Conservation (phyloP, 805 yeast genomes). For the Hanseniaspora taiwanica region DNA sequence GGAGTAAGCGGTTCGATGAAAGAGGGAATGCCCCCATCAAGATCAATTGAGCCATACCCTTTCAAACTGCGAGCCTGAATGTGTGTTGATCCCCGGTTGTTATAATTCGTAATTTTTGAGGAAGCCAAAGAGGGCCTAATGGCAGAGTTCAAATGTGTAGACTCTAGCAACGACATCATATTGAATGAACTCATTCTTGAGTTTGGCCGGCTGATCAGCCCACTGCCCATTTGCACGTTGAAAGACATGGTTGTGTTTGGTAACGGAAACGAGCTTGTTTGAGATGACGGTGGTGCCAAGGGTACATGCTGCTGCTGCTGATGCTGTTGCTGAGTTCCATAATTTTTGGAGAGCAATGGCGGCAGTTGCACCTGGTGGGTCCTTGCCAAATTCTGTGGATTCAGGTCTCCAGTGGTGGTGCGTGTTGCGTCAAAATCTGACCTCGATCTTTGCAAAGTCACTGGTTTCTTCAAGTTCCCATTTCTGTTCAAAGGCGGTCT, state of each 20-base stretch:
- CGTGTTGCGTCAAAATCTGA: not conserved
- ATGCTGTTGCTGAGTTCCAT: not conserved
- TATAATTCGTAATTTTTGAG: not conserved
- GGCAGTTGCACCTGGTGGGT: slow-evolving; percentile 6
- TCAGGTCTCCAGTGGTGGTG: not conserved
- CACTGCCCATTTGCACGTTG: too few relatives aligned
- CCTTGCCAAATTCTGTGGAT: slow-evolving; percentile 9
- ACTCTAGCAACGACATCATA: not conserved
- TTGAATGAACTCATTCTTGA: not conserved
- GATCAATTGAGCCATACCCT: slow-evolving; percentile 10
- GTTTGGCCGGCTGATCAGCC: not conserved
- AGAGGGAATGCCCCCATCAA: slow-evolving; percentile 26
- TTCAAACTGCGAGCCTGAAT: not conserved
- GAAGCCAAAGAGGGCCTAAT: not conserved
- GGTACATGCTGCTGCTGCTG: not conserved
- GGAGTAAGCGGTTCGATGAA: slow-evolving; percentile 21
- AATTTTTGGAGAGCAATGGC: not conserved
- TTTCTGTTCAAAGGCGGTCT: not conserved
- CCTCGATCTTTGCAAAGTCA: slow-evolving; percentile 4
- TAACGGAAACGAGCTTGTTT: too few relatives aligned
- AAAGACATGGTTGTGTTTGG: too few relatives aligned
- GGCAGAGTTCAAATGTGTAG: not conserved
- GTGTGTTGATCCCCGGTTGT: not conserved
- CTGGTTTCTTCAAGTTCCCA: slow-evolving; percentile 3
- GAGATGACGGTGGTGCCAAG: not conserved